Evolutionary conservation across 176 grass and related monocot species (phyloP), one percentile per base, ranked within the genome.

Genomic region (Zoysia pacifica): DNA sequence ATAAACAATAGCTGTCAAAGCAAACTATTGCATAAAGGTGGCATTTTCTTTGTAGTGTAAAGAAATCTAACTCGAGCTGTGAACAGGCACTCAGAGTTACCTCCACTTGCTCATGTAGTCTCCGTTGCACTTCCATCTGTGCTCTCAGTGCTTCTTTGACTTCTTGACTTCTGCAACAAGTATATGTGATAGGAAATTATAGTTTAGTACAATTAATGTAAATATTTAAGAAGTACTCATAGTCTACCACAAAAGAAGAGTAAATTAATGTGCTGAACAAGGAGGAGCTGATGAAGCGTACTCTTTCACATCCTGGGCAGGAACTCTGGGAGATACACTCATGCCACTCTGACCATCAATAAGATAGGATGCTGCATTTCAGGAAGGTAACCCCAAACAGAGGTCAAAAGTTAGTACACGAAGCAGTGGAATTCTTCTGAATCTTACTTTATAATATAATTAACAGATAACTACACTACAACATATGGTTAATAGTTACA

Each of bases 101-200:
- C 93, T 95, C 88, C 19, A 99, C 96, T 99, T 95, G 96, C 78
- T 99, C 96, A 93, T 95, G 89, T 68, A 99, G 78, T 84, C 88
- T 99, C 75, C 93, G 85, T 82, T 95, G 93, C 62, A 99, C 84
- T 83, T 95, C 96, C 96, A 99, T 95, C 88, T 99, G 96, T 49
- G 82, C 90, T 86, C 93, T 91, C 51, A 93, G 52, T 38, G 91
- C 91, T 78, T 93, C 91, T 79, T 93, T 93, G 54, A 93, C 87
- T 72, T 90, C 87, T 79, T 85, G 91, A 56, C 82, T 84, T 86
- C 91, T 93, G 65, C 75, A 89, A 79, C 4, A 69, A 80, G 64
- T 67, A 75, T 38, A 18, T 46, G 2, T 75, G 39, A 41, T 62
- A 88, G 70, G n/a, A 58, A 67, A 83, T 9, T 56, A 47, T 77